phyloP scores from a whole-genome alignment of 1,284 basidiomycete species.

The Sphaerobolus stellatus region DNA sequence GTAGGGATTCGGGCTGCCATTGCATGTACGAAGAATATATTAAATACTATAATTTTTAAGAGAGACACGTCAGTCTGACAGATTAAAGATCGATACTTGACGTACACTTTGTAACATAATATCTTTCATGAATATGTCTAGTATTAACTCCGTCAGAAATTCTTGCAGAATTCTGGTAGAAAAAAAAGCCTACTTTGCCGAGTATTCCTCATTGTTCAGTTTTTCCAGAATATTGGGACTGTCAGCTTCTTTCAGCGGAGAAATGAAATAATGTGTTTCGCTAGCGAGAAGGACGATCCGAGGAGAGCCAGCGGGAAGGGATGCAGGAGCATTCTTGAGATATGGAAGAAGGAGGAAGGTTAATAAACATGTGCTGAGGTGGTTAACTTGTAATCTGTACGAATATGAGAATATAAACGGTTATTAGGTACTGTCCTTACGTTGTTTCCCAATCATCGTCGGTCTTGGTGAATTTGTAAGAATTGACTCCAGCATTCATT shows the following conservation, averaged over 20 bases:
- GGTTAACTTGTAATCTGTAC: constrained; percentile 31
- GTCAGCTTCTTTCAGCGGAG: not conserved
- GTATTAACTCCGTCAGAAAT: not conserved
- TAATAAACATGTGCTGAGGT: constrained; percentile 28
- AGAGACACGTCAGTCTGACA: constrained; percentile 1
- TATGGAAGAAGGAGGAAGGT: constrained; percentile 29
- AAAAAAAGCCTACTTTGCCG: too few relatives aligned
- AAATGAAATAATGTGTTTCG: constrained; percentile 23
- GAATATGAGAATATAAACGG: not conserved
- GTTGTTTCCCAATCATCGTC: constrained; percentile 32
- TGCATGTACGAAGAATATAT: constrained; percentile 33
- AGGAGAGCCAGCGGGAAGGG: constrained; percentile 16
- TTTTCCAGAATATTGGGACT: constrained; percentile 17
- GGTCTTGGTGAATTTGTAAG: constrained; percentile 21
- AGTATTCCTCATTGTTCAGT: constrained; percentile 33
- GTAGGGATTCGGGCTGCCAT: constrained; percentile 31
- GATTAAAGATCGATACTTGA: not conserved
- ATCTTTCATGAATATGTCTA: constrained; percentile 23
- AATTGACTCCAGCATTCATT: constrained; percentile 31
- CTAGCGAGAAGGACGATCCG: constrained; percentile 29
- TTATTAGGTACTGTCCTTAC: constrained; percentile 20
- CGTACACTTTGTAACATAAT: constrained; percentile 36
- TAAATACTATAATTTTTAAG: constrained; percentile 22
- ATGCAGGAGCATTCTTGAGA: constrained; percentile 20
- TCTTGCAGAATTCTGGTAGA: constrained; percentile 13